Evolutionary conservation across 2,329 filamentous ascomycete species (phyloP).

Genomic region (Fusarium palustre): DNA sequence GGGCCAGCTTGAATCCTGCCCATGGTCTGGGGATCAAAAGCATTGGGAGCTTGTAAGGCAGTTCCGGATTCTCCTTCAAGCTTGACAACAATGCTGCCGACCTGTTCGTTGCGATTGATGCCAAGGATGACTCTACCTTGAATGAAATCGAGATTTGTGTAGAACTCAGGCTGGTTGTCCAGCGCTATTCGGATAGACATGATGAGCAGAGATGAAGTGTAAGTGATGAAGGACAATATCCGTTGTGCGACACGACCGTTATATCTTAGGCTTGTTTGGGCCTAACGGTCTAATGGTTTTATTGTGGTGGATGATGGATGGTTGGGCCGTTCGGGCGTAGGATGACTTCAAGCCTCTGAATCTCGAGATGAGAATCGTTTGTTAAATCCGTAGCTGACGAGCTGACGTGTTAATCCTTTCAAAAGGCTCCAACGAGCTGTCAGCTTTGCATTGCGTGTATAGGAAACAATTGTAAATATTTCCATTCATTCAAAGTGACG

Average conservation of each 20-base stretch:
- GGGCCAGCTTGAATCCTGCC: constrained; percentile 42
- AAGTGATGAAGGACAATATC: neutral
- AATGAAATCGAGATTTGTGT: constrained; percentile 83
- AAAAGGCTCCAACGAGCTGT: constrained; percentile 21
- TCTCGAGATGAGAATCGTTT: neutral
- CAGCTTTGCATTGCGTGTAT: constrained; percentile 20
- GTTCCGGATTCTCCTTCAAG: constrained; percentile 84
- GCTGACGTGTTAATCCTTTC: constrained; percentile 2
- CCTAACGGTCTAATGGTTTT: constrained; percentile 26
- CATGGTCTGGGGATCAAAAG: constrained; percentile 58
- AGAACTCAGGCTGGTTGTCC: constrained; percentile 75
- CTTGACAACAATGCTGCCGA: constrained; percentile 82
- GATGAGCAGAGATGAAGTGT: constrained; percentile 40
- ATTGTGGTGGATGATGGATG: constrained; percentile 12
- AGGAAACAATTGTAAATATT: constrained; percentile 2
- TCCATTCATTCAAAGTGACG: constrained; percentile 7
- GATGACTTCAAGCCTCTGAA: neutral
- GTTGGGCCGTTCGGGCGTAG: constrained; percentile 9
- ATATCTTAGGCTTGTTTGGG: constrained; percentile 9
- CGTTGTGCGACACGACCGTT: constrained; percentile 23
- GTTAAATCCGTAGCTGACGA: neutral
- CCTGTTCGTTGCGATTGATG: constrained; percentile 74
- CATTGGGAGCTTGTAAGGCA: constrained; percentile 65
- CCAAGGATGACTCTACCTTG: constrained; percentile 69
- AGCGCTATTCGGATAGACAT: constrained; percentile 77